Base-by-base conservation (phyloP, 495 filamentous ascomycete genomes). In the Letharia columbiana region DNA sequence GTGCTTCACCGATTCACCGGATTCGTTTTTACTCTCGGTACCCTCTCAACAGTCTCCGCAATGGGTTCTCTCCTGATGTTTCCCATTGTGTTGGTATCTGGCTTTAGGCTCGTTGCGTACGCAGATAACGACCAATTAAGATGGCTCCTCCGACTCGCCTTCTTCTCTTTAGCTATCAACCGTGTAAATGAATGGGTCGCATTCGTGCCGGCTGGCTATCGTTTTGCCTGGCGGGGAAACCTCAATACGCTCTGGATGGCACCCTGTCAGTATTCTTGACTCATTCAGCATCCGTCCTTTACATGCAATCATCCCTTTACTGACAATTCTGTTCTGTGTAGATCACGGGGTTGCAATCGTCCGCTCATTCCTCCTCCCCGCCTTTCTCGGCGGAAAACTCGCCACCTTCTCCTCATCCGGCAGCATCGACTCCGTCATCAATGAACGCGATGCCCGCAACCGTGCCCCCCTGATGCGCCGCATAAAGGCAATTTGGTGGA, bases 321-420 rank as follows among this genome's bases (percentile, higher is more conserved):
- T 65, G 31, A 65, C 18, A 31, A 9, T 59, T 11, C 15, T 15
- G 2, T 56, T 56, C 52, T 35, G n/a, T 44, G 42, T 35, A 65
- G 63, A 65, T n/a, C 63, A 65, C 31, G 44, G 41, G 11, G 57
- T 59, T 11, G 57, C 63, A n/a, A 56, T 65, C 40, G 52, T 65
- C 8, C 63, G 63, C 20, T 54, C 57, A 0, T 65, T 65, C 8
- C 11, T 65, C 10, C 31, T 65, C 12, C 63, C 63, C 50, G 23
- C 5, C 2, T 65, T 54, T 54, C 63, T 65, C 31, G 63, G 63
- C 45, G 63, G 63, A 37, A 31, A 59, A 45, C 12, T 57, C 31
- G 57, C 63, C 8, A 58, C 54, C 31, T 65, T 65, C 54, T 45
- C 56, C 41, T 57, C 63, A 11, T 58, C 63, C 31, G 63, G 63